phyloP scores from a whole-genome alignment of 2,329 filamentous ascomycete genomes.

The Aspergillus candidus region DNA sequence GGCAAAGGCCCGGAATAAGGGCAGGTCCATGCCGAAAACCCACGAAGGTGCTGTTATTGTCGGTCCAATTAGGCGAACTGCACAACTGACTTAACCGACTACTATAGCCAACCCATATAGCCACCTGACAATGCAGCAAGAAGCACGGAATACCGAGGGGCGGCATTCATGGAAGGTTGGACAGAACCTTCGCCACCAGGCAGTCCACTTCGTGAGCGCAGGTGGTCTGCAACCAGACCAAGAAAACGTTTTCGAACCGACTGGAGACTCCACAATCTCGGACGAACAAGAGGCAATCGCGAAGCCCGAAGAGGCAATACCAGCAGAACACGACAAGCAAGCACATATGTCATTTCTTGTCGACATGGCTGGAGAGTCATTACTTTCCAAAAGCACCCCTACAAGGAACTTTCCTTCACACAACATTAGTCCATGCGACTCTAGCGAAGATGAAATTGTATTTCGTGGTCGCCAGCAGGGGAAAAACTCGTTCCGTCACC shows the following conservation, averaged over 20 bases:
- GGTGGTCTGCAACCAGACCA: slow-evolving; percentile 40
- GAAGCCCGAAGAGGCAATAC: slow-evolving; percentile 9
- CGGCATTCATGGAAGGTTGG: slow-evolving; percentile 45
- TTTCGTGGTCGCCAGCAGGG: slow-evolving; percentile 30
- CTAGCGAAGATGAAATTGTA: slow-evolving; percentile 59
- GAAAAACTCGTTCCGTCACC: slow-evolving; percentile 11
- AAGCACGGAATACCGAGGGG: slow-evolving; percentile 52
- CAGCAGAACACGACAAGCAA: neutral
- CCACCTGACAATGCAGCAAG: slow-evolving; percentile 48
- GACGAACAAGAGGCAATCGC: neutral
- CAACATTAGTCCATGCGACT: slow-evolving; percentile 43
- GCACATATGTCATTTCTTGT: too few species aligned
- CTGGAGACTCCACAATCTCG: slow-evolving; percentile 1
- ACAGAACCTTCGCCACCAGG: slow-evolving; percentile 49
- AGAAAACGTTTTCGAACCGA: slow-evolving; percentile 15
- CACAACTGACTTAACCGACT: slow-evolving; percentile 4
- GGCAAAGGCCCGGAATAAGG: slow-evolving; percentile 10
- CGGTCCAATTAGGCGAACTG: too few species aligned
- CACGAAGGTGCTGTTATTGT: slow-evolving; percentile 1
- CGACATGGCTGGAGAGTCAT: too few species aligned
- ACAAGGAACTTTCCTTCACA: slow-evolving; percentile 24
- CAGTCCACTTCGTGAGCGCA: slow-evolving; percentile 57
- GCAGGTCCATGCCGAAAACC: slow-evolving; percentile 1
- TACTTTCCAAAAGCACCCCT: too few species aligned
- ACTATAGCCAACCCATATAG: slow-evolving; percentile 14